phyloP scores from a whole-genome alignment of 371 early-diverging fungal genomes.

The Capniomyces stellatus region DNA sequence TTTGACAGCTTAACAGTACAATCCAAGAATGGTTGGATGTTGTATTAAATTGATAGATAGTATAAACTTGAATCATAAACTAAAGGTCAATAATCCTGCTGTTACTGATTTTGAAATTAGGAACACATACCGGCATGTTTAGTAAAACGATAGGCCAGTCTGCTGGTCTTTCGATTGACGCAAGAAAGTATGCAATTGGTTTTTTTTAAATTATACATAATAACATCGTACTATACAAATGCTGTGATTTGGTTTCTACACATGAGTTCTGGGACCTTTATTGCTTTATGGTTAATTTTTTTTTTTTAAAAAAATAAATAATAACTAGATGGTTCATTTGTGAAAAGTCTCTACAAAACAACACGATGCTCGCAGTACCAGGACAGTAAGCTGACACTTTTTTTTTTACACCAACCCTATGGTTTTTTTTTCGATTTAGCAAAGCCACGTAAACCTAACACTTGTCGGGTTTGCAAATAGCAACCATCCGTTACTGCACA shows the following conservation, averaged over 20 bases:
- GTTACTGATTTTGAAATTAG: no score
- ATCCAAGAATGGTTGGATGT: not conserved
- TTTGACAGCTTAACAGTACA: not conserved
- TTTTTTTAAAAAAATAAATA: not conserved
- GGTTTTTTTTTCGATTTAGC: not conserved
- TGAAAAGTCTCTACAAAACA: conserved; percentile 28
- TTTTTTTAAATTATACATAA: not conserved
- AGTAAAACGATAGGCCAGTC: conserved; percentile 16
- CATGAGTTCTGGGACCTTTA: no score
- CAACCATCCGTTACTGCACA: conserved; percentile 26
- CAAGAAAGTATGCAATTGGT: not conserved
- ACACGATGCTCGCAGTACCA: conserved; percentile 36
- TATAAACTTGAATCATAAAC: no score
- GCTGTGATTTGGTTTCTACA: conserved; percentile 5
- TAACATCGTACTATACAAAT: not conserved
- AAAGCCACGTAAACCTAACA: not conserved
- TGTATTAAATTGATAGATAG: conserved; percentile 2
- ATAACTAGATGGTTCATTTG: conserved; percentile 43
- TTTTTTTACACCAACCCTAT: not conserved
- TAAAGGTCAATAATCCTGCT: no score
- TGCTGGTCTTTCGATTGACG: conserved; percentile 4
- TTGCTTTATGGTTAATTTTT: no score
- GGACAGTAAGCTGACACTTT: conserved; percentile 26
- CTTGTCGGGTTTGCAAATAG: conserved; percentile 5
- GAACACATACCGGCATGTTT: conserved; percentile 45